phyloP scores from a whole-genome alignment of 2,329 filamentous ascomycete genomes.

The Sclerotinia nivalis region DNA sequence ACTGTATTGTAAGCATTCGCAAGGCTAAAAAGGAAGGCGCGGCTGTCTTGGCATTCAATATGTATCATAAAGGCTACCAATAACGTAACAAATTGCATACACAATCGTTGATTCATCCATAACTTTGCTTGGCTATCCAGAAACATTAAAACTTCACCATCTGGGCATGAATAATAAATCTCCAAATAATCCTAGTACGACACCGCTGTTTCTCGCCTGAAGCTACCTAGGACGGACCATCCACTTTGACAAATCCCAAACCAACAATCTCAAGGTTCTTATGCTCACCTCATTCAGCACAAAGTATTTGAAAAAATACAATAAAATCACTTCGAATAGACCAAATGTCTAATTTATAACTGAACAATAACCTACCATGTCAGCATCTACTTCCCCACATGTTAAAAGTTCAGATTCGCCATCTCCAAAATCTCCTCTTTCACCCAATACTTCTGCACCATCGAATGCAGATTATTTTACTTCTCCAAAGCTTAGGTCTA shows the following conservation, averaged over 20 bases:
- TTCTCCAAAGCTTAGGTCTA: conserved; percentile 36
- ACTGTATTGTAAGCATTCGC: conserved; percentile 5
- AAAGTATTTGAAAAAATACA: conserved; percentile 8
- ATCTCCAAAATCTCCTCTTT: conserved; percentile 31
- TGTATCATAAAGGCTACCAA: conserved; percentile 10
- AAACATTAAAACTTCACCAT: background rate
- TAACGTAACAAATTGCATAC: conserved; percentile 1
- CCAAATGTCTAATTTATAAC: background rate
- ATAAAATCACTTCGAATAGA: background rate
- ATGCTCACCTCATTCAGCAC: conserved; percentile 6
- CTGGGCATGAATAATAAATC: conserved; percentile 16
- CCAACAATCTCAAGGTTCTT: conserved; percentile 14
- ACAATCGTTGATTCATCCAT: background rate
- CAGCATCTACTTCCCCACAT: conserved; percentile 21
- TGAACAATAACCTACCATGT: conserved; percentile 16
- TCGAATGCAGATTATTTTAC: conserved; percentile 27
- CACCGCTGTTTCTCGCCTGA: conserved; percentile 24
- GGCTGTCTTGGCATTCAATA: conserved; percentile 6
- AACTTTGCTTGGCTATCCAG: background rate
- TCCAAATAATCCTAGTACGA: conserved; percentile 14
- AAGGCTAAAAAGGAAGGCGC: conserved; percentile 17
- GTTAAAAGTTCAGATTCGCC: conserved; percentile 22
- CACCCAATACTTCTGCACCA: conserved; percentile 30
- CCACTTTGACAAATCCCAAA: conserved; percentile 22
- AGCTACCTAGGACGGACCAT: conserved; percentile 20